Evolutionary conservation across 2,329 filamentous ascomycete genomes (phyloP).

Genomic region (Clarireedia homoeocarpa): DNA sequence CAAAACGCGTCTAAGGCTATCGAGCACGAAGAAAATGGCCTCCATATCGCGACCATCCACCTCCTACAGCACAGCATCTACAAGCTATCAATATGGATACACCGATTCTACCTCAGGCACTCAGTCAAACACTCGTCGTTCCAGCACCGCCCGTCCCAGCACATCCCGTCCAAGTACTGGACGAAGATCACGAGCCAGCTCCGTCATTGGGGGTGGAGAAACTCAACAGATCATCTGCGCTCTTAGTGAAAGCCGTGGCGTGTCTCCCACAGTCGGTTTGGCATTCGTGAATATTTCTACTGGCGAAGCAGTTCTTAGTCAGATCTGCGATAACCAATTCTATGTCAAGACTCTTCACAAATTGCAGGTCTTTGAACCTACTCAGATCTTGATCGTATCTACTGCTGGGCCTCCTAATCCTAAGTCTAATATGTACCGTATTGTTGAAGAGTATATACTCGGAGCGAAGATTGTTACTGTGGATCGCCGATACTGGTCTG

Average conservation of each 20-base stretch:
- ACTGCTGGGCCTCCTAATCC: conserved; percentile 57
- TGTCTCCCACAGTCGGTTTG: conserved; percentile 76
- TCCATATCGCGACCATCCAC: conserved; percentile 19
- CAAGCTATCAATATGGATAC: conserved; percentile 22
- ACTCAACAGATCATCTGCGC: conserved; percentile 77
- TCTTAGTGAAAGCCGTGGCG: conserved; percentile 76
- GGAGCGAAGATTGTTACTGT: conserved; percentile 54
- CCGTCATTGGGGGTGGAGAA: conserved; percentile 37
- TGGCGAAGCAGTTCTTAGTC: conserved; percentile 76
- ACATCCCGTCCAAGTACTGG: conserved; percentile 27
- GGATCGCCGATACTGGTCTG: conserved; percentile 78
- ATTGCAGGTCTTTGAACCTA: conserved; percentile 70
- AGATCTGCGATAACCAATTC: conserved; percentile 89
- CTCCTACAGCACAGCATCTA: conserved; percentile 21
- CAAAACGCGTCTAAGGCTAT: not conserved
- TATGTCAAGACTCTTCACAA: conserved; percentile 87
- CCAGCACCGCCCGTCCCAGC: conserved; percentile 22
- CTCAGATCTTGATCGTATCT: conserved; percentile 69
- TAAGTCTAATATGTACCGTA: conserved; percentile 65
- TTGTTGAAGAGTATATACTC: conserved; percentile 65
- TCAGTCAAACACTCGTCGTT: conserved; percentile 14
- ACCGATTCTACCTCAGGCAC: conserved; percentile 26
- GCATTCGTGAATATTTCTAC: conserved; percentile 83
- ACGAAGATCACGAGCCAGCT: conserved; percentile 24
- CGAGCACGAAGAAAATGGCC: conserved; percentile 8